Conservation (phyloP, 2,329 filamentous ascomycete species). For the Pseudocercospora crystallina region DNA sequence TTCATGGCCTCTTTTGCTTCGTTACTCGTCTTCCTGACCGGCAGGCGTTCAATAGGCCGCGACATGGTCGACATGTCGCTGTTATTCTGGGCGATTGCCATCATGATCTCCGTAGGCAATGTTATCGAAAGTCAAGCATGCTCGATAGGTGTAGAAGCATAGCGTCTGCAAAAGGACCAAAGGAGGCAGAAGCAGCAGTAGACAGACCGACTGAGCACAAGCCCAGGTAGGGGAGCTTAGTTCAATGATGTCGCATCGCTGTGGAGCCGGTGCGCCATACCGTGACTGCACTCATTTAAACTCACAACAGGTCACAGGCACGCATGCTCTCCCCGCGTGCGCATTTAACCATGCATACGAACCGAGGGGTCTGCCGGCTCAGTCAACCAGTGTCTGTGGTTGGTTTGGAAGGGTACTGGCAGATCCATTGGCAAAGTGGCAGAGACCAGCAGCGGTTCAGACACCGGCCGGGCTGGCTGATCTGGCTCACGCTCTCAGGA, state of each 20-base stretch:
- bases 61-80: slow-evolving; percentile 53
- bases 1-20: slow-evolving; percentile 91
- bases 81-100: slow-evolving; percentile 22
- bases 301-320: slow-evolving; percentile 17
- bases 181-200: slow-evolving; percentile 4
- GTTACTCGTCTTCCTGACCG: slow-evolving; percentile 66
- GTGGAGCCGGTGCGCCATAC: slow-evolving; percentile 25
- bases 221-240: slow-evolving; percentile 12
- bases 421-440: slow-evolving; percentile 1
- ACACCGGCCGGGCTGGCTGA: not conserved
- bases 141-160: slow-evolving; percentile 10
- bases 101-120: slow-evolving; percentile 3
- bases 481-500: not conserved
- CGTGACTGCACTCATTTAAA: slow-evolving; percentile 10
- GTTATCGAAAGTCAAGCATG: slow-evolving; percentile 8
- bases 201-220: slow-evolving; percentile 4
- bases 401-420: not conserved
- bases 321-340: too few species aligned
- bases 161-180: slow-evolving; percentile 4
- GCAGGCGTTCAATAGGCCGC: slow-evolving; percentile 75
- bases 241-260: slow-evolving; percentile 15
- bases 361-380: slow-evolving; percentile 2
- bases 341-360: slow-evolving; percentile 5
- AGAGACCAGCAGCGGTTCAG: not conserved
- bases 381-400: too few species aligned